Evolutionary conservation across 164 flowering plant species (phyloP), one percentile per base, ranked within the genome.

Genomic region (Liquidambar formosana): DNA sequence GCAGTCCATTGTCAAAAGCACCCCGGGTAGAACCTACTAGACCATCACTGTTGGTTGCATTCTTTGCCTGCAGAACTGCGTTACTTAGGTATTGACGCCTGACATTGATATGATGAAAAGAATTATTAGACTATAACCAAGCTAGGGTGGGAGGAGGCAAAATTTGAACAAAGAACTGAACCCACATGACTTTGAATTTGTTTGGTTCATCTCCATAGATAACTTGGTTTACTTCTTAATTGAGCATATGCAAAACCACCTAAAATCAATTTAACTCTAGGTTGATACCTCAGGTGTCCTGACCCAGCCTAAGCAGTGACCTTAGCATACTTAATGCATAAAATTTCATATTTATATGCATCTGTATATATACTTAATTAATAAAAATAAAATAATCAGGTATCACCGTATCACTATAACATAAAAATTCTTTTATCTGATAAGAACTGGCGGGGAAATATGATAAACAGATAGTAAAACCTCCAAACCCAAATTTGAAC

Each of bases 21-120:
- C 82, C 84, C 52, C 77, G 82, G 11, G 73, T 63, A 57, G 97
- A 85, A 76, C 82, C 84, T 64, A 69, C 69, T 25, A 82, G 44
- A 63, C 85, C 79, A 62, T 82, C 84, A 77, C 70, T 76, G 60
- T 78, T 86, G 75, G 84, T 83, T 41, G 93, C 89, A 83, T 83
- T 90, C 82, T 93, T 96, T 51, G 99, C 97, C 82, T 96, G 99
- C 63, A 96, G 79, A 77, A 93, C 97, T 67, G 99, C 99, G 79
- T 88, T 91, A 72, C 96, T 91, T 47, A 96, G 84, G 82, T 96
- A 93, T 51, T 90, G 99, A 45, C 81, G 86, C 92, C 99, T 93
- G 86, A 65, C 43, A 67, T 52, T 53, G 56, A 73, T 22, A 76
- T 75, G 52, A 73, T 10, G 13, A 64, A 49, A 67, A 23, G 1